Evolutionary conservation across 805 yeast genomes (phyloP), one percentile per base, ranked within the genome.

Genomic region (Kuraishia cidri): DNA sequence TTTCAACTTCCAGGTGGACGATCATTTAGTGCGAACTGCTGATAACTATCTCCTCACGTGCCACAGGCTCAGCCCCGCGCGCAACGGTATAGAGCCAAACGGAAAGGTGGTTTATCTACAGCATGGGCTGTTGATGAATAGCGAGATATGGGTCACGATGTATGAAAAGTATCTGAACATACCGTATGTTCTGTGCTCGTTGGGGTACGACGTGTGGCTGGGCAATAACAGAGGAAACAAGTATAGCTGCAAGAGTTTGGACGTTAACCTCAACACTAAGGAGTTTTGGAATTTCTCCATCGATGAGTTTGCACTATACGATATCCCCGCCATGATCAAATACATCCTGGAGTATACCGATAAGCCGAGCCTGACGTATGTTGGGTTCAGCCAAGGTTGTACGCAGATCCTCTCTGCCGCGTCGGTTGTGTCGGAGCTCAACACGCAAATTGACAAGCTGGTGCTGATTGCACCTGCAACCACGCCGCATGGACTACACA

Each of bases 381-480:
- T 90, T 41, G 97, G 97, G 1, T 90, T 90, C 48, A 77, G 88
- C 17, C 97, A 88, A 54, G 97, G 97, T 14, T 77, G 94, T 0
- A 94, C 97, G 1, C 97, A 90, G 54, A 86, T 86, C 26, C 79
- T 88, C 53, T 96, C 95, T 1, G 69, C 94, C 8, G 60, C 86
- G 15, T 72, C 92, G 0, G 46, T 78, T 12, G 74, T 77, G 47
- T 76, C 79, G 6, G 63, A 66, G 2, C 62, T 88, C 36, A 84
- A 83, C 52, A 43, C 54, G 54, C 65, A 67, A 36, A 59, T 71
- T 30, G 68, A 67, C 23, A 46, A 52, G 32, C 79, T 88, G 40
- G 73, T 88, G 36, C 96, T 95, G 2, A 70, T 88, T 29, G 84
- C 95, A 1, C 97, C 97, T 0, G 97, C 97, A 1, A 80, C 90